Base-by-base conservation (phyloP, 2,329 filamentous ascomycete species). In the Hymenoscyphus linearis region DNA sequence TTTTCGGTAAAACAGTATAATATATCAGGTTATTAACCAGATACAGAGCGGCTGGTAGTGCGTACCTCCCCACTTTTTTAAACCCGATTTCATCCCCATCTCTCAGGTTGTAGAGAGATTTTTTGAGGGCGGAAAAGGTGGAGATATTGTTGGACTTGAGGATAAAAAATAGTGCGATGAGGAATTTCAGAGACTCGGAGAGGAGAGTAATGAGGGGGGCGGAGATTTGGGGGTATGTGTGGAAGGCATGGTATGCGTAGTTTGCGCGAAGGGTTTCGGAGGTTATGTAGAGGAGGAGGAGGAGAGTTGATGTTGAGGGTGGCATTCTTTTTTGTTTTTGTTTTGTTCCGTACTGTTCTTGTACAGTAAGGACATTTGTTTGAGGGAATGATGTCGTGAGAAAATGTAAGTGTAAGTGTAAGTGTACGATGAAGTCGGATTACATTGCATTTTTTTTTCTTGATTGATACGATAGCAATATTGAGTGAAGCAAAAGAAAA, bases 21-120 rank as follows among this genome's bases (percentile, higher is more conserved):
- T 68, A 68, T 16, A 69, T 69, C 2, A 69, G 37, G 37, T 67
- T 69, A 40, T 69, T 68, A 0, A 56, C 52, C 9, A 69, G 60
- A 53, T 67, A 68, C 4, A 69, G 57, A 0, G 61, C 66, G 2
- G 67, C 67, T 14, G 66, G 67, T 36, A 67, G 16, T 3, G 66
- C 65, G 55, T 64, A 69, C 58, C 47, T 63, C 4, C 66, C 5
- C n/a, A 64, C 61, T 16, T 35, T 58, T 22, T 37, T 62, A 12
- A 59, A 57, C 6, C 63, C 56, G 3, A 50, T 14, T 9, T 47
- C 9, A 2, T 65, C 34, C 25, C 54, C 27, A 52, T 57, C 10
- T 26, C 55, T 54, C 3, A 52, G 18, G 12, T 44, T 25, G 12
- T 52, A 53, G 13, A 58, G 18, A 35, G 34, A 57, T 52, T 59